Conservation (phyloP, 306 rosid genomes). For the Fragaria vesca region DNA sequence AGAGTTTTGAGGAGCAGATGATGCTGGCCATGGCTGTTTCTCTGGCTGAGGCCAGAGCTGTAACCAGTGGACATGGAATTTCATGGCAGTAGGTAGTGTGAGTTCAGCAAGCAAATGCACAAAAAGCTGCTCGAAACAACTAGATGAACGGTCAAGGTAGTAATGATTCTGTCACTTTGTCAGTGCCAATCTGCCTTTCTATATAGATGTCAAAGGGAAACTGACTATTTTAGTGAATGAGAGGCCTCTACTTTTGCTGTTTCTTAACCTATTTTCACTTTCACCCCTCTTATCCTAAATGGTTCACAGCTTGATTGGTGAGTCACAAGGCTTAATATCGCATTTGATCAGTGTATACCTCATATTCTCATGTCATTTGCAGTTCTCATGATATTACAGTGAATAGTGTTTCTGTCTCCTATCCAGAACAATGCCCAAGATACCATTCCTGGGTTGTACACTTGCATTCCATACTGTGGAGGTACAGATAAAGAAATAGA, state of each 20-base stretch:
- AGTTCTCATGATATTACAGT: not conserved
- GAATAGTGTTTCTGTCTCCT: not conserved
- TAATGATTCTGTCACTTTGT: constrained; percentile 31
- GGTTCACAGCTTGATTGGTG: not conserved
- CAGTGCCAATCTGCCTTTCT: constrained; percentile 15
- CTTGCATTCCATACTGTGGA: not conserved
- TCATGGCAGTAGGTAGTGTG: constrained; percentile 76
- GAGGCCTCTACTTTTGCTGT: constrained; percentile 34
- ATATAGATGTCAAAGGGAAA: constrained; percentile 52
- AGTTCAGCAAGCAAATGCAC: constrained; percentile 35
- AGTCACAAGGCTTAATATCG: not conserved
- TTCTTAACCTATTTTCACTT: not conserved
- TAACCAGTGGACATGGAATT: constrained; percentile 58
- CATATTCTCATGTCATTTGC: not conserved
- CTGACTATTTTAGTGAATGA: constrained; percentile 56
- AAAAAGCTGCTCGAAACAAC: constrained; percentile 27
- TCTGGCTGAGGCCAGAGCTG: constrained; percentile 76
- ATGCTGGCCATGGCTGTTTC: constrained; percentile 98
- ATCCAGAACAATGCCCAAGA: not conserved
- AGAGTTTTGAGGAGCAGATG: constrained; percentile 96
- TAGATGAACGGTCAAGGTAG: constrained; percentile 49
- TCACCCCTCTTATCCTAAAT: not conserved
- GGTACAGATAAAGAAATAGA: not conserved
- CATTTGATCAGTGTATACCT: constrained; percentile 1
- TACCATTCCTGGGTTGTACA: not conserved